Base-by-base conservation (phyloP, 805 yeast species). In the Phaffomyces thermotolerans region DNA sequence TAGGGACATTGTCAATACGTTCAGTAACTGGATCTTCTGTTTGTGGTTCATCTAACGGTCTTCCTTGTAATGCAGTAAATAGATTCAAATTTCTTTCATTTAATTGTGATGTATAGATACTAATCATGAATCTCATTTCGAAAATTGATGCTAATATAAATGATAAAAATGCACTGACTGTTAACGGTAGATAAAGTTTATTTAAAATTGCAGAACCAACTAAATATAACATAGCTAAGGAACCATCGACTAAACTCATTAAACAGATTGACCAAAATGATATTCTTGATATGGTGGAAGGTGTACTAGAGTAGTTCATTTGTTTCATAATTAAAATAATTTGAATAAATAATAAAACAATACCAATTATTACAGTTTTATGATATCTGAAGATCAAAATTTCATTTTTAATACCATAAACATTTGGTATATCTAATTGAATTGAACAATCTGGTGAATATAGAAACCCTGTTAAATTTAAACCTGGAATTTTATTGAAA, bases 381-480 rank as follows among this genome's bases (percentile, higher is more conserved):
- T 54, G 57, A 15, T 47, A 46, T 32, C 47, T 47, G 27, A 38
- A 44, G 5, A 58, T 56, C 31, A 59, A 64, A 18, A 74, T 69
- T 54, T 81, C 90, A 40, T 66, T 62, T 47, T 79, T 75, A n/a
- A 73, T 64, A 1, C 96, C 96, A 13, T 45, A 43, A 3, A 67
- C 61, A 7, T 55, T 49, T 8, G 60, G 59, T 7, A 74, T 35
- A 6, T 63, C 59, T 5, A 86, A 47, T 3, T 74, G 58, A 3
- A 82, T 56, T 0, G 90, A 95, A 67, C 98, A 90, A 58, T 90
- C 95, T 0, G 97, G 97, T 0, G 96, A 87, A 56, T 85, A 89
- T 17, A 87, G 46, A 13, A 87, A 49, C 7, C 83, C 88, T 2
- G 72, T 59, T 9, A 90, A 54, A 29, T 64, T 65, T 15, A 90